These are phyloP conservation scores for Cinnamomum micranthum DNA, from an alignment of 164 flowering plant species.

Conservation along the genomic window DNA sequence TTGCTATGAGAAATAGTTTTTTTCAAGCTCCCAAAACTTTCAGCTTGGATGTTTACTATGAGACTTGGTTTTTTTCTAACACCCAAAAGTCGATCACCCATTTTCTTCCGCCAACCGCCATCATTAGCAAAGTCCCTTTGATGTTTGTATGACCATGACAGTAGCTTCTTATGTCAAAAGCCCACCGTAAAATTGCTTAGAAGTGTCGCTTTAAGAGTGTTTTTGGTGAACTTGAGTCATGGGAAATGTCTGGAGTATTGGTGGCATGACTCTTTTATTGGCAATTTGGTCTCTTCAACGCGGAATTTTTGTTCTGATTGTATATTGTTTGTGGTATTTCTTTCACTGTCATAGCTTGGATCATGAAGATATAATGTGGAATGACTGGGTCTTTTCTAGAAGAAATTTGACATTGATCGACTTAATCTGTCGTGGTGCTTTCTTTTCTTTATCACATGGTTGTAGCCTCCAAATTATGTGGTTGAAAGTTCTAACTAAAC, in stretches of 20 bases:
- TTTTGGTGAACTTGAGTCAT: not conserved
- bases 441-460: too few species aligned
- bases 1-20: not conserved
- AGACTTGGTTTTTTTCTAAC: slow-evolving; percentile 1
- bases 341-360: not conserved
- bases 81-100: not conserved
- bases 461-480: too few species aligned
- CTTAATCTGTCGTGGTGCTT: too few species aligned
- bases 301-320: not conserved
- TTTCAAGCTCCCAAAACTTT: not conserved
- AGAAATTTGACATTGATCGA: too few species aligned
- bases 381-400: too few species aligned
- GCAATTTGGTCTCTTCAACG: not conserved
- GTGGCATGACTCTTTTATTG: not conserved
- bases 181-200: not conserved
- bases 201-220: not conserved
- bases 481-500: too few species aligned
- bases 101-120: not conserved
- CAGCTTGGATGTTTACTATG: slow-evolving; percentile 2
- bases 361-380: not conserved
- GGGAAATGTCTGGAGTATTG: not conserved
- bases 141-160: not conserved
- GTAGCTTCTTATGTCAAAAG: not conserved
- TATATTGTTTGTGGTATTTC: not conserved
- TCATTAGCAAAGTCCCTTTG: not conserved